These are phyloP conservation scores for Lasiosphaeria miniovina DNA, from an alignment of 495 filamentous ascomycete species.

Conservation along the genomic window DNA sequence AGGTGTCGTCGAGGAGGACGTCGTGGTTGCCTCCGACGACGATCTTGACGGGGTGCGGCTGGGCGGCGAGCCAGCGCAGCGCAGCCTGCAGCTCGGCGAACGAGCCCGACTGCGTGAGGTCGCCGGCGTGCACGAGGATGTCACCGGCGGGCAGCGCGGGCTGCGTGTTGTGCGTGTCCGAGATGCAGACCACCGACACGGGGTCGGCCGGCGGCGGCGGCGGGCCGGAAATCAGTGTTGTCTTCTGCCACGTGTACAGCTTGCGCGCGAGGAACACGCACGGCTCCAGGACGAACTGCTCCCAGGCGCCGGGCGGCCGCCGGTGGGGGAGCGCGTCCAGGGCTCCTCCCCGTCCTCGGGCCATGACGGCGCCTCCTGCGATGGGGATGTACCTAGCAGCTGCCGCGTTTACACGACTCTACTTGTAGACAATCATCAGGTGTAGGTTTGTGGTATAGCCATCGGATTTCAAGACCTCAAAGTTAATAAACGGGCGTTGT, in stretches of 20 bases:
- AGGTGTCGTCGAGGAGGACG: conserved; percentile 19
- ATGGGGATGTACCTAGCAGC: background rate
- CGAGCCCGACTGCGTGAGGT: conserved; percentile 76
- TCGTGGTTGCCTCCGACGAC: conserved; percentile 67
- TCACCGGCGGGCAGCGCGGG: conserved; percentile 69
- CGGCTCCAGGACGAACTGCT: conserved; percentile 14
- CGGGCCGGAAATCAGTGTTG: background rate
- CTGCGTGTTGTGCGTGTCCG: conserved; percentile 76
- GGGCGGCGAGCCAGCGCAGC: conserved; percentile 64
- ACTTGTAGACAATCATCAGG: no score
- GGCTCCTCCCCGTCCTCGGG: background rate
- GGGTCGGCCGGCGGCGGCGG: background rate
- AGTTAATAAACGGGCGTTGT: no score
- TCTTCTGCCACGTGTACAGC: conserved; percentile 14
- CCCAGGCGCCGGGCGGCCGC: conserved; percentile 11
- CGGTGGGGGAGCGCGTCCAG: conserved; percentile 14
- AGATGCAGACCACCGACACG: conserved; percentile 67
- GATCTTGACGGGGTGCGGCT: conserved; percentile 68
- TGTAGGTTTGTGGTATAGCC: no score
- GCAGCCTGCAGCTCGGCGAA: conserved; percentile 63
- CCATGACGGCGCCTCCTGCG: background rate
- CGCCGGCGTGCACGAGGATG: conserved; percentile 85
- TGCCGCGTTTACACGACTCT: background rate
- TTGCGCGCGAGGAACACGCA: conserved; percentile 15
- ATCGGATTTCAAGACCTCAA: no score